Evolutionary conservation across 139 green algal species (phyloP), one percentile per base, ranked within the genome.

Genomic region (Dunaliella primolecta): DNA sequence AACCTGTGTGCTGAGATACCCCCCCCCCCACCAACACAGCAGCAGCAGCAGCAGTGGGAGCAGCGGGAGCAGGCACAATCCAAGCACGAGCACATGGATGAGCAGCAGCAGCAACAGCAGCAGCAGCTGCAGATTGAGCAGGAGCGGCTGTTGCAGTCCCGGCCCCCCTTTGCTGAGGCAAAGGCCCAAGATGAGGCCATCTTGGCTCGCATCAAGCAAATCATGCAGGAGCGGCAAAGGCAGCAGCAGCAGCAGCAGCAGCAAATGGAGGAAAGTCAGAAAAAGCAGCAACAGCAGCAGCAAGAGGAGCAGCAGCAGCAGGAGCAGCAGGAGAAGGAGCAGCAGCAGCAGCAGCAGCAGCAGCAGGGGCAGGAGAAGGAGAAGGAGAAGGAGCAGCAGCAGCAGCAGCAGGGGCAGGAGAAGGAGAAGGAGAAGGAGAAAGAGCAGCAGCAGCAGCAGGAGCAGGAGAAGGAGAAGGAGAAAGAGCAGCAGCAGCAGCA

Each of bases 341-440:
- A n/a, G n/a, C n/a, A n/a, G n/a, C n/a, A n/a, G n/a, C n/a, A n/a
- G n/a, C n/a, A n/a, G n/a, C n/a, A n/a, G n/a, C n/a, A n/a, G n/a
- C n/a, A n/a, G n/a, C n/a, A n/a, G n/a, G n/a, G n/a, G n/a, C n/a
- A n/a, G n/a, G n/a, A n/a, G n/a, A n/a, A n/a, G n/a, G n/a, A n/a
- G n/a, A n/a, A n/a, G n/a, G n/a, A n/a, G n/a, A n/a, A n/a, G n/a
- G n/a, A n/a, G n/a, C n/a, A n/a, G n/a, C 46, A 64, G 46, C 46
- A 25, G n/a, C 81, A 75, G 36, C 82, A 34, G 72, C 72, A 85
- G 82, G 27, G 29, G 27, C 72, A 46, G 30, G 37, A 30, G 25
- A 21, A n/a, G 79, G 24, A 70, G 32, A 21, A 37, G 37, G 29
- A 24, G 37, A n/a, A n/a, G n/a, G n/a, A n/a, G n/a, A n/a, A n/a